Percentiles rank a stretch among this genome's conserved stretches.
Conservation (phyloP, 805 yeast species). For the Nakazawaea holstii region DNA sequence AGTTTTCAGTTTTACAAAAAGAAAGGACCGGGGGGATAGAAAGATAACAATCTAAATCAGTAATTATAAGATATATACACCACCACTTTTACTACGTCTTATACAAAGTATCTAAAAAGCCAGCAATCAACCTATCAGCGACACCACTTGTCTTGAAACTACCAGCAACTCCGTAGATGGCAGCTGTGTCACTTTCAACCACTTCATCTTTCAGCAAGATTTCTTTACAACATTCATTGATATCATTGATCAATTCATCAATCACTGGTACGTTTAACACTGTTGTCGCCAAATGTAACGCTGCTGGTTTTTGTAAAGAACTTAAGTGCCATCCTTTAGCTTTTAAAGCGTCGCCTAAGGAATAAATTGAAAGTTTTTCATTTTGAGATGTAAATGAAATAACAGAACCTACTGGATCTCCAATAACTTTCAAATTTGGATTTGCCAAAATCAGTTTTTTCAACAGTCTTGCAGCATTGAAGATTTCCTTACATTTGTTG, state of each 20-base stretch:
- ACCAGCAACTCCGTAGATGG: constrained; percentile 93
- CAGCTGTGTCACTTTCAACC: constrained; percentile 63
- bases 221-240: constrained; percentile 39
- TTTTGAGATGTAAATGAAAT: constrained; percentile 61
- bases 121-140: constrained; percentile 73
- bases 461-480: constrained; percentile 56
- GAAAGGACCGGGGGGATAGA: too few relatives aligned
- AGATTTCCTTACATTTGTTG: constrained; percentile 60
- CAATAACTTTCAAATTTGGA: constrained; percentile 63
- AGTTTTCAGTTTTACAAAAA: background rate
- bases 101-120: constrained; percentile 78
- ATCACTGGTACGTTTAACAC: constrained; percentile 57
- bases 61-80: background rate
- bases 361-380: constrained; percentile 60
- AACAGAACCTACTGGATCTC: constrained; percentile 83
- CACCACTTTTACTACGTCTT: constrained; percentile 30
- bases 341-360: constrained; percentile 64
- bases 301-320: constrained; percentile 84
- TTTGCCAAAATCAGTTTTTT: constrained; percentile 38
- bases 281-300: constrained; percentile 88
- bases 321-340: constrained; percentile 84
- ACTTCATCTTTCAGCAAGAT: constrained; percentile 31
- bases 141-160: constrained; percentile 79
- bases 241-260: constrained; percentile 51
- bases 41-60: background rate